phyloP scores from a whole-genome alignment of 768 basidiomycete species.

The Holtermanniella nyarrowii region DNA sequence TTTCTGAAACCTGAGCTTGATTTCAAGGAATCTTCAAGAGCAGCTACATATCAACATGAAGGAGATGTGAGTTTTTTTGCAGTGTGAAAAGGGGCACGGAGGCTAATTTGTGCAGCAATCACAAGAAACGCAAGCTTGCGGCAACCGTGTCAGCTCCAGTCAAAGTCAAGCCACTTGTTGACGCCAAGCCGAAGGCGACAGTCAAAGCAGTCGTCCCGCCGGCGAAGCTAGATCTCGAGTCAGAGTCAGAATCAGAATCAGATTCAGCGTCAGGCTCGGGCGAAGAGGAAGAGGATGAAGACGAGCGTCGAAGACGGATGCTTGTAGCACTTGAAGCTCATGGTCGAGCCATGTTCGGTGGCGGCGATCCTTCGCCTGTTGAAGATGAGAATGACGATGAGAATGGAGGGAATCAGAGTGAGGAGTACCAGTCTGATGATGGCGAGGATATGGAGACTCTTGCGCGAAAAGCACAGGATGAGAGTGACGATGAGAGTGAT shows the following conservation, averaged over 20 bases:
- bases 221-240: background rate
- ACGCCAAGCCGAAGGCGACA: background rate
- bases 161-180: too few relatives aligned
- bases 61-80: background rate
- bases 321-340: slow-evolving; percentile 38
- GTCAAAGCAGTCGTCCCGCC: background rate
- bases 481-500: slow-evolving; percentile 8
- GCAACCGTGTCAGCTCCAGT: too few relatives aligned
- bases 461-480: background rate
- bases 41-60: background rate
- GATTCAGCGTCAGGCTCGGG: too few relatives aligned
- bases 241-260: background rate
- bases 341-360: slow-evolving; percentile 35
- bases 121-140: background rate
- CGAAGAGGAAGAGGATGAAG: slow-evolving; percentile 11
- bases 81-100: too few relatives aligned
- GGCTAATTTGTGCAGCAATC: too few relatives aligned
- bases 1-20: too few relatives aligned
- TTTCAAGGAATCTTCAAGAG: too few relatives aligned
- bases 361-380: background rate
- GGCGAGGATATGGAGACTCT: slow-evolving; percentile 2
- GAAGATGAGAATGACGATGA: slow-evolving; percentile 16
- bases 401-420: too few relatives aligned
- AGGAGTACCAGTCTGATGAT: slow-evolving; percentile 2
- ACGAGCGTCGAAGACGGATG: slow-evolving; percentile 19